These are phyloP conservation scores for Colletotrichum musicola DNA, from an alignment of 2,329 filamentous ascomycete genomes.

Conservation along the genomic window DNA sequence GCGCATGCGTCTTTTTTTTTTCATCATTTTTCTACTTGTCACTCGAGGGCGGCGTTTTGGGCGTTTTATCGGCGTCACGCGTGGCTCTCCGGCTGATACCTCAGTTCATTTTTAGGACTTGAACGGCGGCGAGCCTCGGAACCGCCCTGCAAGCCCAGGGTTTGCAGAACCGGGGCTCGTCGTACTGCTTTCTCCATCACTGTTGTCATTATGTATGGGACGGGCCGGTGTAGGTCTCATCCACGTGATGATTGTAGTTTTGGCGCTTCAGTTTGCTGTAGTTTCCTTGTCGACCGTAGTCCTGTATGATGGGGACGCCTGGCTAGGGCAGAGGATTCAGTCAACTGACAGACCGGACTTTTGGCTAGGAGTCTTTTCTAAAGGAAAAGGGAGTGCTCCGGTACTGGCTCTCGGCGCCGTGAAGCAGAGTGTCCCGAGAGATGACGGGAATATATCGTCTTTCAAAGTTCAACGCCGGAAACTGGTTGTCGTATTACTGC, in stretches of 20 bases:
- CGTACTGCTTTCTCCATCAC: background rate
- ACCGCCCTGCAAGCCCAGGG: background rate
- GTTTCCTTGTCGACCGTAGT: background rate
- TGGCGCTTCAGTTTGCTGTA: background rate
- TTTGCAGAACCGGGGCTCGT: background rate
- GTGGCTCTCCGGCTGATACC: conserved; percentile 39
- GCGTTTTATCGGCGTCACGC: conserved; percentile 37
- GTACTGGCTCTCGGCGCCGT: background rate
- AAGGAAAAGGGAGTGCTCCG: background rate
- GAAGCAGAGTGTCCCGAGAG: conserved; percentile 1
- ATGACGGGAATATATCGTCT: conserved; percentile 17
- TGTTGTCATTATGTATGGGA: background rate
- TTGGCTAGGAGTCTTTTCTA: too few species aligned
- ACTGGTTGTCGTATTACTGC: too few species aligned
- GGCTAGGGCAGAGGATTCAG: background rate
- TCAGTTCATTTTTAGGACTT: conserved; percentile 13
- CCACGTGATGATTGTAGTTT: background rate
- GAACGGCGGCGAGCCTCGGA: background rate
- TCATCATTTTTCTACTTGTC: background rate
- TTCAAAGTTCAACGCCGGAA: background rate
- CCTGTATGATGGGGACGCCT: background rate
- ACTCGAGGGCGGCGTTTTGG: conserved; percentile 39
- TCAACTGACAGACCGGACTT: too few species aligned
- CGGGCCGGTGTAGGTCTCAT: background rate
- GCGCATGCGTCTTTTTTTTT: background rate